Evolutionary conservation across 148 eudicot genomes (phyloP).

Genomic region (Nyssa sinensis): DNA sequence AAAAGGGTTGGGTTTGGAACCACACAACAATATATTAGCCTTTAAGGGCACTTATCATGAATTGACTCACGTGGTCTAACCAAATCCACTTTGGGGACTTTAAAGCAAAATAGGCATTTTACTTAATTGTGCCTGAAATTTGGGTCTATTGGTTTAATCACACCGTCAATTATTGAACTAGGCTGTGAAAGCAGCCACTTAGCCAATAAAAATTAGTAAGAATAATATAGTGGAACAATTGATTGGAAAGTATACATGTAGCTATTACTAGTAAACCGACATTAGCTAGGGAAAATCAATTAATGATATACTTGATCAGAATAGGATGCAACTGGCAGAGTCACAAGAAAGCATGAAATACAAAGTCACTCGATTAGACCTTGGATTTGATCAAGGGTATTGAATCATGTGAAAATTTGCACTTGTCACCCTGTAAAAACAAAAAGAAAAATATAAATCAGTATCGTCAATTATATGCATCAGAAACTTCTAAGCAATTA

Average conservation of each 20-base stretch:
- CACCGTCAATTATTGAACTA: background rate
- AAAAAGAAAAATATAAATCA: constrained; percentile 14
- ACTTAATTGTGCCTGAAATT: too few relatives aligned
- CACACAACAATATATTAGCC: too few relatives aligned
- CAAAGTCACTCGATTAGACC: constrained; percentile 32
- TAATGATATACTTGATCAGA: background rate
- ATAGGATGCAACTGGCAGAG: background rate
- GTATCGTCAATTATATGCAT: constrained; percentile 8
- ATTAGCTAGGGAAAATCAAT: background rate
- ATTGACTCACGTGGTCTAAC: too few relatives aligned
- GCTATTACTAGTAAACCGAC: background rate
- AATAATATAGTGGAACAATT: background rate
- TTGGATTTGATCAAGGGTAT: constrained; percentile 83
- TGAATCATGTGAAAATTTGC: constrained; percentile 93
- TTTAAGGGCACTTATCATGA: too few relatives aligned
- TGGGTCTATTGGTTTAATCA: background rate
- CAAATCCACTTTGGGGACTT: too few relatives aligned
- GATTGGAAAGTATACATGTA: background rate
- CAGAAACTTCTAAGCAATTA: constrained; percentile 14
- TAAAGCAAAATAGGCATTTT: too few relatives aligned
- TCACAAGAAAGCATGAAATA: background rate
- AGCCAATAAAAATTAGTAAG: background rate
- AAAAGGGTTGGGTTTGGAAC: too few relatives aligned
- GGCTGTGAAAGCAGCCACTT: background rate
- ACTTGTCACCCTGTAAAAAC: constrained; percentile 72